Evolutionary conservation across 352 stramenopile genomes (phyloP), one percentile per base, ranked within the genome.

Genomic region (Globisporangium uncinulatum): DNA sequence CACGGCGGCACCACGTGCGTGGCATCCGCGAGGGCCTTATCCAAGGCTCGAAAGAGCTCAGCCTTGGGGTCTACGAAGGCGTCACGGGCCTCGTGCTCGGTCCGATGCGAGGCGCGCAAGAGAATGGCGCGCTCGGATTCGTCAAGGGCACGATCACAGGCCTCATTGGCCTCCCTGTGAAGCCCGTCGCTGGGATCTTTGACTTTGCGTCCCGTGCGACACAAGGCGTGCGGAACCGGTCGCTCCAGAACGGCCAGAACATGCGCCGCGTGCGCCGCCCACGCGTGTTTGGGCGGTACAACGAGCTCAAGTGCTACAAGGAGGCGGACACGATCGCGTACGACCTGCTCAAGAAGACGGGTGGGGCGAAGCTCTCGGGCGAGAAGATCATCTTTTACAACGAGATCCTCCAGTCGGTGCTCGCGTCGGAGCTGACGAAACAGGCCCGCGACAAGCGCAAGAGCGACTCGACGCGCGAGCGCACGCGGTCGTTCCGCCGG

Each of bases 341-440:
- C 53, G 83, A 94, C 53, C 54, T 95, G 56, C 69, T 95, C 9
- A 87, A 85, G 59, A 79, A 82, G 39, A 89, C 84, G 0, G 83
- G 79, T 2, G 83, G 83, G 7, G 51, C 72, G 8, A 83, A 81
- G 48, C 53, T 94, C 4, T 86, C 78, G 1, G 70, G 76, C 4
- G 84, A 94, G 57, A 94, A 95, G 58, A 92, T 95, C 57, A 83
- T 95, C 45, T 95, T 92, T 51, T 92, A 94, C 70, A 87, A 89
- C 50, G 83, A 92, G 61, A 81, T 95, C 49, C 62, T 93, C 29
- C 86, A 95, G 63, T 87, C 67, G 0, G 77, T 94, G 4, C 67
- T 73, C 13, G 84, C 74, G 4, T 76, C 79, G 2, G 83, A 94
- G 62, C 59, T 95, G 43, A 89, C 83, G 24, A 75, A 85, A 50